Base-by-base conservation (phyloP, 495 filamentous ascomycete species). In the Trichoderma erinaceum region DNA sequence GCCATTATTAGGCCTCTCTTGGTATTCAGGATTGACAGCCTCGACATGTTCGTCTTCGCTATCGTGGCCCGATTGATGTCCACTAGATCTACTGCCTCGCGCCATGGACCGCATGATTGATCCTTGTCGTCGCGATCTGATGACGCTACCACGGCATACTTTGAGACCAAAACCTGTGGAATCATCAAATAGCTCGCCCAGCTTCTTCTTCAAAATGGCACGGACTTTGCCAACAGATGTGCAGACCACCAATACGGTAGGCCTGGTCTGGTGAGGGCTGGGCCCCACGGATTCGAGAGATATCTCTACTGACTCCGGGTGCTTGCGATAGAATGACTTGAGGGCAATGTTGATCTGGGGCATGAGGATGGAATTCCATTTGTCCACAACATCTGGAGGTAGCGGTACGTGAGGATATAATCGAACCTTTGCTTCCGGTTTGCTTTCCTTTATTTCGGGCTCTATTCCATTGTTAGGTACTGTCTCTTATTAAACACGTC, bases 201-300 rank as follows among this genome's bases (percentile, higher is more conserved):
- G 84, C 71, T 88, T 86, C 73, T 89, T 90, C 73, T 90, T 89
- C 38, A 93, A 68, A 4, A 90, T 89, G 12, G 86, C 85, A 41
- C 87, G 79, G 58, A 92, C 89, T 71, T 88, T 90, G 68, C 84
- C 83, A 4, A 90, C 88, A 25, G 88, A 92, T 0, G 83, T 86
- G 71, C 90, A 93, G 18, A 90, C 85, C 16, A 93, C 88, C n/a
- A 90, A 84, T 2, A 92, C 88, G 0, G 90, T 92, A 8, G 90
- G 90, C 69, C 83, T 86, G 7, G 88, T 88, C 16, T 81, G 83
- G 64, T 89, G 84, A 2, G 84, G 75, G 0, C 84, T 84, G 64
- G 91, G 88, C 66, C 90, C 90, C 41, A 90, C 87, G 73, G 89
- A 90, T 75, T 90, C 89, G 16, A 92, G 81, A 27, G 85, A 88